phyloP scores from a whole-genome alignment of 495 filamentous ascomycete species.

The Penicillium coprophilum region DNA sequence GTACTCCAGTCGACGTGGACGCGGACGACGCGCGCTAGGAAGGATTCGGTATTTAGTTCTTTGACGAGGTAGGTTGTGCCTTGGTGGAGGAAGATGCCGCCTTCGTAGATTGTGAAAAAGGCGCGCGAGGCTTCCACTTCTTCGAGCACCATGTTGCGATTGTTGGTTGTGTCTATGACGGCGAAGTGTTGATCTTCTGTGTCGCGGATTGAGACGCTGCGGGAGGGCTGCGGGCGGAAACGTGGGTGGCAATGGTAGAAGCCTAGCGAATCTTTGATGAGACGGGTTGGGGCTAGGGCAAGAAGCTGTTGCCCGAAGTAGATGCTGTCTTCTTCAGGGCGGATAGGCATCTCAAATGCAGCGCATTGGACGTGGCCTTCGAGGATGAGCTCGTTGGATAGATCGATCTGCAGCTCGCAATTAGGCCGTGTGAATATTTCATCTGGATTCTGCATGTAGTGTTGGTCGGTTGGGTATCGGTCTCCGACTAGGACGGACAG shows the following conservation, averaged over 20 bases:
- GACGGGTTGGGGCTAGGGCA: slow-evolving; percentile 69
- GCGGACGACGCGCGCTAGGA: slow-evolving; percentile 69
- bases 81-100: slow-evolving; percentile 96
- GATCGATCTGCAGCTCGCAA: slow-evolving; percentile 81
- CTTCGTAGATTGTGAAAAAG: slow-evolving; percentile 95
- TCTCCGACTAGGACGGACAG: slow-evolving; percentile 91
- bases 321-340: slow-evolving; percentile 64
- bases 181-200: slow-evolving; percentile 92
- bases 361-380: slow-evolving; percentile 97
- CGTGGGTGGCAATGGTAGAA: slow-evolving; percentile 89
- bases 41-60: slow-evolving; percentile 76
- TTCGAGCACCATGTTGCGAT: slow-evolving; percentile 82
- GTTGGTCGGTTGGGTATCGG: slow-evolving; percentile 87
- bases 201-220: slow-evolving; percentile 85
- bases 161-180: slow-evolving; percentile 83
- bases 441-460: slow-evolving; percentile 94
- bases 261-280: slow-evolving; percentile 69
- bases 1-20: slow-evolving; percentile 98
- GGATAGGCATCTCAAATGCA: slow-evolving; percentile 91
- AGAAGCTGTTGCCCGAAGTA: slow-evolving; percentile 81
- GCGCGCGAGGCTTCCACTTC: slow-evolving; percentile 94
- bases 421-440: slow-evolving; percentile 96
- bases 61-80: slow-evolving; percentile 88
- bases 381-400: slow-evolving; percentile 85
- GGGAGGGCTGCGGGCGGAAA: slow-evolving; percentile 82